A percentile compares a stretch with the other conserved stretches of the same genome.
Conservation (phyloP, 345 rosid genomes). For the Syzygium jambos region DNA sequence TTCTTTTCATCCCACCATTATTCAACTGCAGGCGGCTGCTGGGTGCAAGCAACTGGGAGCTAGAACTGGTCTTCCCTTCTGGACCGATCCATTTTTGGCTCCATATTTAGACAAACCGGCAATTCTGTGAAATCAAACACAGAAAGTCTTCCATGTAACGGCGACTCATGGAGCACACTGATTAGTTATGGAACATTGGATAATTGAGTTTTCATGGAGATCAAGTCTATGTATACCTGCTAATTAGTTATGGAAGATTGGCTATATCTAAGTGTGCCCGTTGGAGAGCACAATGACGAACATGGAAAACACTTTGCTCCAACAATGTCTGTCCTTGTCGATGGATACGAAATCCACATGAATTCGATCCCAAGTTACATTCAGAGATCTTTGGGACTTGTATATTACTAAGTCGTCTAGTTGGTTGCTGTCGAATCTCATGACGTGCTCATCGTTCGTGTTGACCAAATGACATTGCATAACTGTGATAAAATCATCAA, state of each 20-base stretch:
- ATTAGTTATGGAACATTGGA: neutral
- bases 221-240: neutral
- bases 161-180: neutral
- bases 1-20: neutral
- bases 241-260: neutral
- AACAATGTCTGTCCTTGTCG: neutral
- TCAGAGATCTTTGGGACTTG: neutral
- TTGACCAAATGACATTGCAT: neutral
- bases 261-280: neutral
- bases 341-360: too few relatives aligned
- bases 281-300: neutral
- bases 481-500: neutral
- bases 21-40: constrained; percentile 55
- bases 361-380: neutral
- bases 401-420: neutral
- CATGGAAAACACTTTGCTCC: neutral
- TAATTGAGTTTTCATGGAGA: neutral
- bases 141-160: neutral
- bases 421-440: neutral
- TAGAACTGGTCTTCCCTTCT: constrained; percentile 58
- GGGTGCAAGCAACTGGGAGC: constrained; percentile 76
- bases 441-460: neutral
- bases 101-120: constrained; percentile 11
- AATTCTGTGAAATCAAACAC: neutral
- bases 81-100: constrained; percentile 42